Conservation (phyloP, 228 moss, liverwort and hornwort species). For the Sphagnum fallax region DNA sequence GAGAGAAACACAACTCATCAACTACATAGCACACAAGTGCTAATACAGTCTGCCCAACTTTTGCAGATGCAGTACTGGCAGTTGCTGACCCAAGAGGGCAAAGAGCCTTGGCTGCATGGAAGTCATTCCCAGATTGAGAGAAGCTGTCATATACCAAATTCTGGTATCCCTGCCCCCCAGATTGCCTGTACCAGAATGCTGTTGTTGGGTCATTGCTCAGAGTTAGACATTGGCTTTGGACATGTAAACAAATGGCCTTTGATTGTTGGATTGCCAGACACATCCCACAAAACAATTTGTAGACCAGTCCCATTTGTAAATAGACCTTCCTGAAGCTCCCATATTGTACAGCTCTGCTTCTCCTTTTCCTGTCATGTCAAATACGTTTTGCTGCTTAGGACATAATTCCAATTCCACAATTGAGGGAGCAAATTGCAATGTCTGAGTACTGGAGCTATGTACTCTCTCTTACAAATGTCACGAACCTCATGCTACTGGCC, state of each 20-base stretch:
- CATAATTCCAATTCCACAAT: too few species aligned
- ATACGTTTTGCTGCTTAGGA: not conserved
- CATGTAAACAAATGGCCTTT: conserved; percentile 6
- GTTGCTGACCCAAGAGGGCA: conserved; percentile 24
- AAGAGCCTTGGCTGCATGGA: conserved; percentile 18
- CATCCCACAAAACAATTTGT: conserved; percentile 61
- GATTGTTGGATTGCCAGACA: conserved; percentile 49
- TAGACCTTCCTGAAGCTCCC: conserved; percentile 96
- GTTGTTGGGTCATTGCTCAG: conserved; percentile 19
- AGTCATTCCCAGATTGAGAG: conserved; percentile 18
- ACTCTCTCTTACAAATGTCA: too few species aligned
- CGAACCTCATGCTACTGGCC: too few species aligned
- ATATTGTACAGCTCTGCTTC: conserved; percentile 70
- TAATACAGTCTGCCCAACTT: conserved; percentile 9
- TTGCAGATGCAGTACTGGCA: conserved; percentile 17
- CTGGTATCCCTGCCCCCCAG: conserved; percentile 64
- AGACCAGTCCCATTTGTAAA: conserved; percentile 19
- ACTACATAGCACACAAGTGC: too few species aligned
- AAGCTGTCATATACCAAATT: conserved; percentile 36
- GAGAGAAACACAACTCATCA: too few species aligned
- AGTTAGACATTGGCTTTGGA: conserved; percentile 10
- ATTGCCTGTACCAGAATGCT: conserved; percentile 44
- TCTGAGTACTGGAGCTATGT: too few species aligned
- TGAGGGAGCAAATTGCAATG: too few species aligned
- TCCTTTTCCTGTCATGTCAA: conserved; percentile 34